Conservation (phyloP, 73 alveolate genomes). For the Tetrahymena malaccensis region DNA sequence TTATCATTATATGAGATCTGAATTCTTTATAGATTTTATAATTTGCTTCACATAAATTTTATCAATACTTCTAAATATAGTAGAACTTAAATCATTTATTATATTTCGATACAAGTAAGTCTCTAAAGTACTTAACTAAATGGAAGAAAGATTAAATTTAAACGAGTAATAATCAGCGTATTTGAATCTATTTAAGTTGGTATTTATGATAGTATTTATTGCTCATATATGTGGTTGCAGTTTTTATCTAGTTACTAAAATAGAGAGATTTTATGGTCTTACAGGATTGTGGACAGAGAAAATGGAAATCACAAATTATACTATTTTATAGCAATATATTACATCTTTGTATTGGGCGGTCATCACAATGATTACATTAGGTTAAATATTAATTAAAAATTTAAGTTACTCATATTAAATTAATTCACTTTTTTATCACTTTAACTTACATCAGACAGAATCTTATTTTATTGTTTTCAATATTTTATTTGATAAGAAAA, state of each 20-base stretch:
- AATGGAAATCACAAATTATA: background rate
- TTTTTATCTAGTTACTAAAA: background rate
- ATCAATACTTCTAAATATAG: background rate
- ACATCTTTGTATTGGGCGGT: background rate
- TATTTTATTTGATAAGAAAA: no score
- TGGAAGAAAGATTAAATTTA: background rate
- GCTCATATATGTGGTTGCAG: background rate
- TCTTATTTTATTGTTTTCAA: no score
- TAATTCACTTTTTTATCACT: no score
- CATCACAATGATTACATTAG: background rate
- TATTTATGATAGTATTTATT: background rate
- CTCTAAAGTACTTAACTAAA: background rate
- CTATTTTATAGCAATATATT: background rate
- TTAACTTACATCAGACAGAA: background rate
- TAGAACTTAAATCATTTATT: background rate
- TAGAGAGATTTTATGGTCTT: background rate
- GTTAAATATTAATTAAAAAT: background rate
- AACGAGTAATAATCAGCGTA: background rate
- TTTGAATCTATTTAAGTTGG: background rate
- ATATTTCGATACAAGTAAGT: background rate
- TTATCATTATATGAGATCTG: background rate
- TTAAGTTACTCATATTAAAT: background rate
- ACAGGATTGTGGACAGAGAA: background rate
- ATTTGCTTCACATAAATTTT: background rate
- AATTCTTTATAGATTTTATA: background rate